Evolutionary conservation across 139 green algal genomes (phyloP), one percentile per base, ranked within the genome.

Genomic region (Chlamydomonas sphaeroides): DNA sequence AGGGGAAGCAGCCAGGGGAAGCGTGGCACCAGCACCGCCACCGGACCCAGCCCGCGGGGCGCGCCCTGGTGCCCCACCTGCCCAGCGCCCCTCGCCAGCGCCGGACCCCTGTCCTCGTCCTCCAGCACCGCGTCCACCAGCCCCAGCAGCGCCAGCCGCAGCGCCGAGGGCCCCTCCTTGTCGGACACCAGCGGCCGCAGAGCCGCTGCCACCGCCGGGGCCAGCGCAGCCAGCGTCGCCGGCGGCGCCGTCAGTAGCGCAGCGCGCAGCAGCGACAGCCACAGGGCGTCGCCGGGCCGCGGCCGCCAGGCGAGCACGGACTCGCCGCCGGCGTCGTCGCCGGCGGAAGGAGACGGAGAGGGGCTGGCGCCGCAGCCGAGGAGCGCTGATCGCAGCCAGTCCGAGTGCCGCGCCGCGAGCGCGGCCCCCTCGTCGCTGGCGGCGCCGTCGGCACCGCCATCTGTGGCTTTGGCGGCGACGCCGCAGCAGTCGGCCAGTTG

Each of bases 71-170:
- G n/a, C n/a, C 56, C 11, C n/a, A 80, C 74, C 74, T 71, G 39
- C 1, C 74, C 74, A 1, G 25, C 59, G 8, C 74, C 74, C n/a
- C 6, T 7, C 38, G 41, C 59, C 59, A 80, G 59, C 41, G 74
- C 74, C 59, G 59, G 59, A 1, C 74, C 79, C 63, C 61, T 14
- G 32, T 68, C 35, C 0, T 70, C 26, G 33, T 92, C 84, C 61
- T 94, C 91, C 49, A 97, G 63, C 38, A 96, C 25, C 1, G n/a
- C 38, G 0, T 95, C 92, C 51, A 97, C 26, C 86, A 96, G 83
- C 84, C 90, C 25, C 35, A 94, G 80, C 38, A 88, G 38, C 23
- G 76, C 45, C 36, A 91, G 74, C 41, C 92, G 83, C 32, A 79
- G 49, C 17, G 56, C 30, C 57, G 91, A 76, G 23, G 75, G 70